These are phyloP conservation scores for Gigaspora rosea DNA, from an alignment of 192 early-diverging fungal genomes.

Conservation along the genomic window DNA sequence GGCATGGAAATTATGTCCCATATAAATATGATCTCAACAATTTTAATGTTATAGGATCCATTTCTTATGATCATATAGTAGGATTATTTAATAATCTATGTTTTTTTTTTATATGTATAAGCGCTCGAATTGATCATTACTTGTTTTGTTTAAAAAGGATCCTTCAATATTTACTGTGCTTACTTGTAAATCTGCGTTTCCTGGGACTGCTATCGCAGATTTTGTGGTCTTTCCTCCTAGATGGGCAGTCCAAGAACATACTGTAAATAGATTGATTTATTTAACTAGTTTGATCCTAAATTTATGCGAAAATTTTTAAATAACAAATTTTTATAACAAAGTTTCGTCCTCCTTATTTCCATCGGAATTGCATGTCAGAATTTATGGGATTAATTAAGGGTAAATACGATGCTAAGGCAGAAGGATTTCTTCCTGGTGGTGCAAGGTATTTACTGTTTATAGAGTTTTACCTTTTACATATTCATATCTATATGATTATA, in stretches of 20 bases:
- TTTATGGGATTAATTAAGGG: conserved; percentile 97
- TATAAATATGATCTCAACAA: conserved; percentile 88
- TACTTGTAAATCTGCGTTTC: conserved; percentile 83
- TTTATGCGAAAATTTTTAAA: background rate
- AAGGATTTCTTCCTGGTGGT: conserved; percentile 91
- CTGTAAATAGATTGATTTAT: conserved; percentile 53
- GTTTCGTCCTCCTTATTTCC: conserved; percentile 94
- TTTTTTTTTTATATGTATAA: background rate
- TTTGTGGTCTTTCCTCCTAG: conserved; percentile 98
- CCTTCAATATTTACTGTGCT: conserved; percentile 98
- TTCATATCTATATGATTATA: background rate
- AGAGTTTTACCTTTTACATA: background rate
- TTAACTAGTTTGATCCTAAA: background rate
- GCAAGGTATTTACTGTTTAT: conserved; percentile 50
- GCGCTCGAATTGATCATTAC: no score
- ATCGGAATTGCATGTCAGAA: conserved; percentile 97
- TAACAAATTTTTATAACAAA: conserved; percentile 13
- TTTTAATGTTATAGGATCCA: conserved; percentile 86
- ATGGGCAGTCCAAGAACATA: conserved; percentile 89
- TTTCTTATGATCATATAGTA: conserved; percentile 88
- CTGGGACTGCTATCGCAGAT: conserved; percentile 86
- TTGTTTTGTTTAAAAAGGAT: conserved; percentile 54
- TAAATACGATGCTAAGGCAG: conserved; percentile 91
- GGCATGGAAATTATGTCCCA: conserved; percentile 97
- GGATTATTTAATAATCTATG: background rate